Base-by-base conservation (phyloP, 768 basidiomycete species). In the Panaeolus cyanescens region DNA sequence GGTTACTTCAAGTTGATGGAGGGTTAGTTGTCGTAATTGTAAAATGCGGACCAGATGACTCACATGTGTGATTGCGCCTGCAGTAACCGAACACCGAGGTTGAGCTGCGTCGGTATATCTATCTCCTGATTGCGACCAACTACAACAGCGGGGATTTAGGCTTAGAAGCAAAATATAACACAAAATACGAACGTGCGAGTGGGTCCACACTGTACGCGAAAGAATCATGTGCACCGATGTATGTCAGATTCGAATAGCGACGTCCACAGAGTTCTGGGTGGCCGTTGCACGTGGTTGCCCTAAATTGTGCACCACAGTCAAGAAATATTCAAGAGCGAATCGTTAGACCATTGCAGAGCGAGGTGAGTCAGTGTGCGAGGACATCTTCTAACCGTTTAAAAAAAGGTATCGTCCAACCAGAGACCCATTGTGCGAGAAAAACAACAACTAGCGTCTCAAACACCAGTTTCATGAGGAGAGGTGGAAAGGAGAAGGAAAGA, bases 211-310 rank as follows among this genome's bases (percentile, higher is more conserved):
- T 84, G 68, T 77, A 78, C 1, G 83, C 83, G 62, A 79, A 85
- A 2, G 85, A 86, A 67, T 87, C 82, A 62, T 87, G 85, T 6
- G 84, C 79, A 61, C 78, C 80, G n/a, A 82, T 58, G 64, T 76
- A 81, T 0, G 80, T 81, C 28, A 76, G 72, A 56, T 83, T 82
- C 53, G 78, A 83, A 67, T 89, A 91, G 54, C 75, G 73, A 32
- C 84, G 76, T 59, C 74, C 68, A 69, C 89, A 91, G 2, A 90
- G 71, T 62, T 86, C 85, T 8, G 85, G 76, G 55, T 82, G 83
- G 2, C 88, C 88, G 68, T 91, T 91, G 71, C 88, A 91, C 4
- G 82, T 75, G 10, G 72, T 76, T 13, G 76, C 76, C 59, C 79
- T 81, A 56, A 1, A 40, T 30, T 13, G 3, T 13, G 12, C n/a